Evolutionary conservation across 257 asterid species (phyloP), one percentile per base, ranked within the genome.

Genomic region (Scutellaria baicalensis): DNA sequence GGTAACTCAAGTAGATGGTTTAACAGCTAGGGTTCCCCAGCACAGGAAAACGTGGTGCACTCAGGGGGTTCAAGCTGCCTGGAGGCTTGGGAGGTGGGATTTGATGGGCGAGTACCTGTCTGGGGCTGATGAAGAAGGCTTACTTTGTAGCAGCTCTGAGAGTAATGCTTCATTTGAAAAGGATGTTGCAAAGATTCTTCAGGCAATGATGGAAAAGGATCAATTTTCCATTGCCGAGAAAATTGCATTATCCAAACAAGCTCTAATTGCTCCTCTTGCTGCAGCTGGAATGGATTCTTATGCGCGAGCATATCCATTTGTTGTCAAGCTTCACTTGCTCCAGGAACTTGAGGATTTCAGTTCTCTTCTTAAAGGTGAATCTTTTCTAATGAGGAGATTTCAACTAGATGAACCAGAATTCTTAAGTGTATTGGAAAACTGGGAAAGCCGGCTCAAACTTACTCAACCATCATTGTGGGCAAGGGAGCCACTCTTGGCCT

Each of bases 241-340:
- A 80, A 84, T 91, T 69, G 93, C 95, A 1, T 73, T 82, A 78
- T 89, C 99, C 33, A 93, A 90, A 79, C 96, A 93, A 74, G 88
- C 96, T 79, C 84, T 93, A 50, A 93, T 93, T 82, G 99, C 97
- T 83, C 99, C 99, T 73, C 90, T 93, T 69, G 97, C 99, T 81
- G 99, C 99, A 77, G 97, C 99, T 14, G 99, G 99, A 72, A 91
- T 91, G 99, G 99, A 93, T 85, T 93, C 99, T 69, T 93, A 91
- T 78, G 92, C 91, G 66, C 89, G 99, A 61, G 99, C 97, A 40
- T 91, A 93, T 72, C 99, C 99, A 33, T 93, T 87, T 74, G 87
- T 86, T 67, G 97, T 93, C 64, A 93, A 93, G 95, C 96, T 93
- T 76, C 97, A 93, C 81, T 75, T 91, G 91, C 96, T 93, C 76